Percentiles rank a stretch among this genome's conserved stretches.
phyloP scores from a whole-genome alignment of 2,329 filamentous ascomycete genomes.

The Didymella pinodella region DNA sequence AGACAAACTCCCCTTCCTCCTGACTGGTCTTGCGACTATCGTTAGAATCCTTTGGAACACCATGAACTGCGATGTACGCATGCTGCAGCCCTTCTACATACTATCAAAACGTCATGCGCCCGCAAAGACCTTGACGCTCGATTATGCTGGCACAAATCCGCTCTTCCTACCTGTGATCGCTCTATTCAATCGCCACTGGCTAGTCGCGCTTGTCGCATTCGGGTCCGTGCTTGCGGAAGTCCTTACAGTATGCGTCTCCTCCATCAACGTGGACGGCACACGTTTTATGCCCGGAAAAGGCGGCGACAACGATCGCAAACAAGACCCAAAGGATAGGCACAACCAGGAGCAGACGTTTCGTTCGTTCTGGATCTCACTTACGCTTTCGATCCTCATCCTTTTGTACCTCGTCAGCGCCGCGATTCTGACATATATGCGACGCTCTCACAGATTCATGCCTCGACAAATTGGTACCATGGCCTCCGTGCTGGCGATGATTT shows the following conservation, averaged over 20 bases:
- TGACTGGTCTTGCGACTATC: conserved; percentile 70
- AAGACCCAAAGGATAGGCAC: conserved; percentile 32
- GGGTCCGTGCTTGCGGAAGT: conserved; percentile 77
- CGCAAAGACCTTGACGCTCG: conserved; percentile 70
- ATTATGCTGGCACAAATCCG: conserved; percentile 77
- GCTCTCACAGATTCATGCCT: conserved; percentile 75
- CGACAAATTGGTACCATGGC: conserved; percentile 82
- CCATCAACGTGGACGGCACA: conserved; percentile 70
- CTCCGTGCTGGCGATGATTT: conserved; percentile 77
- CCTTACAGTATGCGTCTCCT: conserved; percentile 72
- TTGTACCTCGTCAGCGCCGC: conserved; percentile 69
- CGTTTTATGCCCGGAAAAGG: conserved; percentile 60
- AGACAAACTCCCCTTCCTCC: conserved; percentile 69
- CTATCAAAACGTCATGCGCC: conserved; percentile 71
- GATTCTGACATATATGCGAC: conserved; percentile 65
- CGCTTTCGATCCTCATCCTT: conserved; percentile 69
- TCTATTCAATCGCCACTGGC: conserved; percentile 68
- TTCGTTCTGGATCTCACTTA: conserved; percentile 73
- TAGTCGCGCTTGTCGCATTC: conserved; percentile 73
- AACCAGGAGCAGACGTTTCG: conserved; percentile 56
- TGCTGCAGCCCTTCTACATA: conserved; percentile 78
- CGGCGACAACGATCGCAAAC: conserved; percentile 22
- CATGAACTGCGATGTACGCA: conserved; percentile 73
- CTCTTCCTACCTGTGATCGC: conserved; percentile 70
- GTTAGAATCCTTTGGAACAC: conserved; percentile 74